Evolutionary conservation across 768 basidiomycete genomes (phyloP), one percentile per base, ranked within the genome.

Genomic region (Suillus luteus): DNA sequence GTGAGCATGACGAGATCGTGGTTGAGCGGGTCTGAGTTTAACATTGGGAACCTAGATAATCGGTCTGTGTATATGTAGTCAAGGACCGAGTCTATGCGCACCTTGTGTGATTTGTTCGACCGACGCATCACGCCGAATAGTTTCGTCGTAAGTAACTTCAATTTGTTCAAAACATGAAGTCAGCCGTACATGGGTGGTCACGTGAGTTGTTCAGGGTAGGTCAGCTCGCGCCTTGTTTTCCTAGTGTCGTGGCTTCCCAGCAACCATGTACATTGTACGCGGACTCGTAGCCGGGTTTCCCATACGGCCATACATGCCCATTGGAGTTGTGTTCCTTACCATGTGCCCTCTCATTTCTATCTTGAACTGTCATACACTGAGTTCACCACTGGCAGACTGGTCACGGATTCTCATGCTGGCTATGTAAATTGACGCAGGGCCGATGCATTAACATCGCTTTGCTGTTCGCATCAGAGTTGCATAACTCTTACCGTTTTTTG

Each of bases 21-120:
- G 74, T 62, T 80, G 81, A 14, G 85, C 86, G 3, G 91, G 91
- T 22, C 92, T 86, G 65, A 93, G 83, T 66, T 89, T 92, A 66
- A 93, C 92, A 79, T 89, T 90, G 2, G 92, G 91, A 17, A 93
- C 91, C 91, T 93, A 64, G 33, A 27, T 5, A 60, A 54, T n/a
- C 19, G 11, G 8, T 46, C 12, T 64, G 19, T 51, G 11, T 24
- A 15, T 27, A 40, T 7, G 31, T 7, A 27, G 22, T 4, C 0
- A 12, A 33, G 44, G 9, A 14, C 19, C 22, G 35, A 27, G 59
- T 27, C 31, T 4, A 37, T 2, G 64, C 67, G 2, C 64, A 84
- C 89, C 78, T 89, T 91, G 76, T 80, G 81, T 6, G 88, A 90
- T 71, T 88, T 89, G 76, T 90, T 90, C 15, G 78, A 75, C 61